These are phyloP conservation scores for Acanthamoeba sp. DNA, from an alignment of 208 protist species.

Conservation along the genomic window DNA sequence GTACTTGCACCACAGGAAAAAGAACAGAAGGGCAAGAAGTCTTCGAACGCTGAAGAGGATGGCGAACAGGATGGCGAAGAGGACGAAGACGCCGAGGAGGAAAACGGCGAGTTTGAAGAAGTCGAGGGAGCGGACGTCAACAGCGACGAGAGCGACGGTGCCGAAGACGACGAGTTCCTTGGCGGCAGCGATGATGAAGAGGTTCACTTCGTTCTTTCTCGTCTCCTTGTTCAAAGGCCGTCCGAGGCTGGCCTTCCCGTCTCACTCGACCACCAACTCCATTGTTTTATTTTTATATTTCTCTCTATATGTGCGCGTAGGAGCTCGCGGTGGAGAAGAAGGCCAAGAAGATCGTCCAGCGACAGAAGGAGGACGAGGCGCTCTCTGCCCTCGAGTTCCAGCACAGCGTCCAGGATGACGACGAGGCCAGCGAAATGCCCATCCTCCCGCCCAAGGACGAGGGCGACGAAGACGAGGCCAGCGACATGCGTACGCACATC, in stretches of 20 bases:
- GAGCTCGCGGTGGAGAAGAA: constrained; percentile 73
- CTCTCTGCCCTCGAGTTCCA: not conserved
- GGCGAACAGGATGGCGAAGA: constrained; percentile 76
- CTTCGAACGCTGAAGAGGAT: constrained; percentile 56
- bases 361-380: constrained; percentile 62
- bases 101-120: constrained; percentile 55
- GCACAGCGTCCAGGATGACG: constrained; percentile 32
- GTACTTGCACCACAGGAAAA: not conserved
- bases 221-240: not conserved
- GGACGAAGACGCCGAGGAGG: constrained; percentile 78
- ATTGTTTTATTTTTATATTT: not conserved
- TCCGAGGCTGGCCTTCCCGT: not conserved
- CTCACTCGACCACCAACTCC: too few species aligned
- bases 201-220: not conserved
- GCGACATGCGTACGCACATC: not conserved
- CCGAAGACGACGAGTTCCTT: constrained; percentile 67
- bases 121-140: constrained; percentile 75
- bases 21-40: constrained; percentile 9
- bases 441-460: constrained; percentile 79
- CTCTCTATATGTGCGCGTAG: not conserved
- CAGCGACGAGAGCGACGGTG: constrained; percentile 46
- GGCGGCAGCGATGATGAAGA: constrained; percentile 73
- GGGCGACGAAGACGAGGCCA: constrained; percentile 35
- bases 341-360: constrained; percentile 61
- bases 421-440: constrained; percentile 59